Evolutionary conservation across 805 yeast species (phyloP).

Genomic region (Kodamaea fukazawae): DNA sequence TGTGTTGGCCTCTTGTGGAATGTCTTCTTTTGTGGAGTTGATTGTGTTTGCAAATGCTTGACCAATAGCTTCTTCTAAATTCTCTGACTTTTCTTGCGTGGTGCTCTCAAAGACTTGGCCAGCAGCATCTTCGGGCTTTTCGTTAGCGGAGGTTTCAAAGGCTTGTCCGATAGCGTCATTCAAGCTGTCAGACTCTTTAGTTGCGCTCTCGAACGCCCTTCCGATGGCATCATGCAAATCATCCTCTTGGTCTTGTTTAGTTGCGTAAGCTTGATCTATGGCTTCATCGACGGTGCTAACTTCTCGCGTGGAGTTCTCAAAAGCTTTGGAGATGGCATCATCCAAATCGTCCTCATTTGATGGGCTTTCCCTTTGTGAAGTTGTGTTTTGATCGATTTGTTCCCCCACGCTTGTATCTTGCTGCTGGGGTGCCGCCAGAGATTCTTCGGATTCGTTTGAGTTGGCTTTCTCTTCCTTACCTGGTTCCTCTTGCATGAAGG

Average conservation of each 20-base stretch:
- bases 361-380: too few relatives aligned
- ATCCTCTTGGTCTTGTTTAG: slow-evolving; percentile 5
- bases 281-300: background rate
- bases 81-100: slow-evolving; percentile 5
- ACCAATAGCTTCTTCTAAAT: slow-evolving; percentile 8
- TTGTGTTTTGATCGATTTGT: background rate
- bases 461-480: background rate
- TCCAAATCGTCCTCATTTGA: too few relatives aligned
- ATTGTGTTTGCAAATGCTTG: background rate
- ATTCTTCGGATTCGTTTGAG: background rate
- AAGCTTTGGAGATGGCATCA: too few relatives aligned
- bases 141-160: background rate
- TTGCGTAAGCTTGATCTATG: background rate
- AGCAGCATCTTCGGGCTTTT: too few relatives aligned
- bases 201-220: slow-evolving; percentile 5
- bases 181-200: background rate
- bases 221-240: slow-evolving; percentile 18
- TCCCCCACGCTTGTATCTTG: too few relatives aligned
- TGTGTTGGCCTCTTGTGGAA: background rate
- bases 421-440: background rate
- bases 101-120: too few relatives aligned
- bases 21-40: background rate
- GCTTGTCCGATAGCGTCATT: background rate
- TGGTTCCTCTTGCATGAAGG: background rate
- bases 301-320: too few relatives aligned